Conservation (phyloP, 176 grass and related monocot genomes). For the Cenchrus fungigraminus region DNA sequence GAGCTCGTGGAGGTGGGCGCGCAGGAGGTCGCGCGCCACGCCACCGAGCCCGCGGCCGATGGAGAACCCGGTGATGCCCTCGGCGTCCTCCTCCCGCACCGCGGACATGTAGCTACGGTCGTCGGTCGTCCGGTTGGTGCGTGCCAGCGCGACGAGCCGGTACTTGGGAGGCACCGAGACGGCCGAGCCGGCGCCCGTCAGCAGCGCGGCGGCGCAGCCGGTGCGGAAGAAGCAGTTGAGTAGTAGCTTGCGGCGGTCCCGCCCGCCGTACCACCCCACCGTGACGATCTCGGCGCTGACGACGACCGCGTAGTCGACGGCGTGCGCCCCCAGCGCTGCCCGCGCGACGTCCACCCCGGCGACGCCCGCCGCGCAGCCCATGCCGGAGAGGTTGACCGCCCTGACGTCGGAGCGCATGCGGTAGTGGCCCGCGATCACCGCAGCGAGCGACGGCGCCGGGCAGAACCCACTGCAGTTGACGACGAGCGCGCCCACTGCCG, state of each 20-base stretch:
- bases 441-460: slow-evolving; percentile 59
- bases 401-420: slow-evolving; percentile 59
- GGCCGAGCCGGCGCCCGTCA: slow-evolving; percentile 30
- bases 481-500: slow-evolving; percentile 59
- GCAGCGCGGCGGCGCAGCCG: slow-evolving; percentile 64
- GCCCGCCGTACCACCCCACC: slow-evolving; percentile 72
- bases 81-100: slow-evolving; percentile 62
- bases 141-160: slow-evolving; percentile 33
- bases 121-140: slow-evolving; percentile 44
- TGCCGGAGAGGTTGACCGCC: slow-evolving; percentile 71
- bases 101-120: slow-evolving; percentile 49
- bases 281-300: slow-evolving; percentile 83
- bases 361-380: slow-evolving; percentile 74
- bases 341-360: slow-evolving; percentile 59
- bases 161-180: slow-evolving; percentile 34
- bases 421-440: slow-evolving; percentile 56
- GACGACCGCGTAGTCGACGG: slow-evolving; percentile 51
- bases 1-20: slow-evolving; percentile 49
- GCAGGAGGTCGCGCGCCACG: slow-evolving; percentile 50
- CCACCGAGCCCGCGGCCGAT: slow-evolving; percentile 44
- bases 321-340: slow-evolving; percentile 30
- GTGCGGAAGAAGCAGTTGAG: slow-evolving; percentile 84
- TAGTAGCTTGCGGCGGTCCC: slow-evolving; percentile 69
- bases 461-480: slow-evolving; percentile 71
- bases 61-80: slow-evolving; percentile 66